Evolutionary conservation across 225 moss, liverwort and hornwort species (phyloP).

Genomic region (Asterella californica): DNA sequence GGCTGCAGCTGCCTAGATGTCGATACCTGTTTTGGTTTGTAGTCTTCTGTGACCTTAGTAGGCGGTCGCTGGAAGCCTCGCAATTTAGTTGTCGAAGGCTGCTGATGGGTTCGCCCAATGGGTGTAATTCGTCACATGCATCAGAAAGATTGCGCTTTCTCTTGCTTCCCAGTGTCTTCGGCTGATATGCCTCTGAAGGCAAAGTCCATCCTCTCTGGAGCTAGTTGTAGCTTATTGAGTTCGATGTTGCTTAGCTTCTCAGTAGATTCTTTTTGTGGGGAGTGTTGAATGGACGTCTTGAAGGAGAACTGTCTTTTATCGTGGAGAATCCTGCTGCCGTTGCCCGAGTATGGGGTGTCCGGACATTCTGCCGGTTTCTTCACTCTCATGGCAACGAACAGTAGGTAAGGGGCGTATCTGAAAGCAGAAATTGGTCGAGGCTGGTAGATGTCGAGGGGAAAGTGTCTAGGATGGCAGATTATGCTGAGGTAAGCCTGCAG

Average conservation of each 20-base stretch:
- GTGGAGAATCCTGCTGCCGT: constrained; percentile 21
- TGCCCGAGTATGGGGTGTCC: too few species aligned
- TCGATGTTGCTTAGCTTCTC: constrained; percentile 24
- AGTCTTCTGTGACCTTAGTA: constrained; percentile 8
- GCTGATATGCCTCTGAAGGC: constrained; percentile 35
- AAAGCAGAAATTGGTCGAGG: constrained; percentile 24
- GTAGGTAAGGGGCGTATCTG: constrained; percentile 10
- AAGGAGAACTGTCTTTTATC: constrained; percentile 15
- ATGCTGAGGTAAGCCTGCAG: constrained; percentile 1
- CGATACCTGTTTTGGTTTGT: constrained; percentile 8
- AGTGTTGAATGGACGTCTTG: constrained; percentile 31
- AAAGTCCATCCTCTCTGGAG: constrained; percentile 19
- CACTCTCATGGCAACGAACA: background rate
- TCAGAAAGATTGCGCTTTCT: constrained; percentile 31
- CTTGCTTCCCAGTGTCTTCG: constrained; percentile 35
- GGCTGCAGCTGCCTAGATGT: constrained; percentile 54
- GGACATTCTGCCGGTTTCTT: background rate
- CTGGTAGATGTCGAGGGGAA: constrained; percentile 30
- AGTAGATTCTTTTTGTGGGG: constrained; percentile 39
- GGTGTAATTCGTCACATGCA: constrained; percentile 23
- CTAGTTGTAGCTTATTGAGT: constrained; percentile 7
- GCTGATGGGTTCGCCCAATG: constrained; percentile 8
- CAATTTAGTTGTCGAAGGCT: constrained; percentile 12
- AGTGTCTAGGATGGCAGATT: constrained; percentile 24
- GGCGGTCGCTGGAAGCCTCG: constrained; percentile 21